Evolutionary conservation across 805 yeast species (phyloP), one percentile per base, ranked within the genome.

Genomic region (Yarrowia sp.): DNA sequence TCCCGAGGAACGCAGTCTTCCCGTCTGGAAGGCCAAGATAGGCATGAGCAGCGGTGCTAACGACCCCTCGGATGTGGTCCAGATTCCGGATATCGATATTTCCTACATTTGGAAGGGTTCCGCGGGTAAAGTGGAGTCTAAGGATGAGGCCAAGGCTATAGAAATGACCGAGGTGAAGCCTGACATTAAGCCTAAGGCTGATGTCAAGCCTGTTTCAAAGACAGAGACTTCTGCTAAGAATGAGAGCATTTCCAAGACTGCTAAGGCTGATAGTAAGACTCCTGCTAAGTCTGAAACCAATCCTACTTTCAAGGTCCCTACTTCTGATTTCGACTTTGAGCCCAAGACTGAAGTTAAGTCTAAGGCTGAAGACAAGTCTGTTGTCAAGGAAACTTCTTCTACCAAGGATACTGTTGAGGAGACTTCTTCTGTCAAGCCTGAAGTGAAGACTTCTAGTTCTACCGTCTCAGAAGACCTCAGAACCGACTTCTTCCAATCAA

Each of bases 401-500:
- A n/a, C n/a, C n/a, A n/a, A n/a, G n/a, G n/a, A n/a, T n/a, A n/a
- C n/a, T n/a, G n/a, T n/a, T n/a, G n/a, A n/a, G n/a, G n/a, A n/a
- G n/a, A n/a, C n/a, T n/a, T n/a, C n/a, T n/a, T n/a, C n/a, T n/a
- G 8, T 22, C n/a, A 22, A 21, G 40, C 1, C 19, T 4, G 40
- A 36, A n/a, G 9, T 21, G 3, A 36, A 36, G 21, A 1, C 21
- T 7, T 2, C 40, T 11, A 7, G n/a, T 14, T 4, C 38, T 16
- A 6, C 40, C 12, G 36, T 44, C 43, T 5, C 10, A 2, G 51
- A 46, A 26, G 48, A 28, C 24, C 51, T 52, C 6, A 30, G 58
- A 12, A 35, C 41, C 8, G 92, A 89, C 68, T 89, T 88, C 85
- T 93, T 86, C 76, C 97, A 95, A 74, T 80, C 86, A 16, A 70